Base-by-base conservation (phyloP, 2,329 filamentous ascomycete species). In the Bimuria novae-zelandiae region DNA sequence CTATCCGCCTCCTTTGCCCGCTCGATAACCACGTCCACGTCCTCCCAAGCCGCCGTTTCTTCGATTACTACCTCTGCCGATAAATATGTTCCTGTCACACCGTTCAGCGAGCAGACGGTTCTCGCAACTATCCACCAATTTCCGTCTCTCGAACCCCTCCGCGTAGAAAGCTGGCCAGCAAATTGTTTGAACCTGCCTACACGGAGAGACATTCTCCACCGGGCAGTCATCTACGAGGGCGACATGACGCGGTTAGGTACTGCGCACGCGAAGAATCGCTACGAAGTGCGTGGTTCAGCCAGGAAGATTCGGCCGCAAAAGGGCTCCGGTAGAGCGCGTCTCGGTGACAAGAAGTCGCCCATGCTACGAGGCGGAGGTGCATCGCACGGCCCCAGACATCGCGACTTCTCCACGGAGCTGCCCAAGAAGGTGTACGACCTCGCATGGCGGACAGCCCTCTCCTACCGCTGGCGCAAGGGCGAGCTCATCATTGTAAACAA, bases 351-450 rank as follows among this genome's bases (percentile, higher is more conserved):
- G 71, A 91, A 96, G 75, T 91, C 86, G 40, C 94, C 94, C 2
- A 84, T 95, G 73, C 77, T 91, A 36, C 82, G 82, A 57, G 94
- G 94, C 60, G 94, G 94, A 75, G 93, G 92, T 75, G 93, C 95
- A 64, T 80, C 86, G 0, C 90, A 92, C 68, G 94, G 94, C n/a
- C 94, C 94, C 23, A 87, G 92, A 65, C 92, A 92, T 22, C 84
- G 94, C 72, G 91, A 97, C 77, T 99, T 99, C 71, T 84, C 85
- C 55, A 95, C 92, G 19, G 83, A 83, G 14, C 80, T 99, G 50
- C 92, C 89, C 65, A 83, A 83, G 70, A 97, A 97, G 79, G 85
- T 96, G 42, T 99, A 99, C 78, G 92, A 97, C 76, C 82, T 95
- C 65, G 94, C 94, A 8, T 97, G 91, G 90, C 86, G 94, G 70